Evolutionary conservation across 179 eudicot species (phyloP), one percentile per base, ranked within the genome.

Genomic region (Spergularia azorica): DNA sequence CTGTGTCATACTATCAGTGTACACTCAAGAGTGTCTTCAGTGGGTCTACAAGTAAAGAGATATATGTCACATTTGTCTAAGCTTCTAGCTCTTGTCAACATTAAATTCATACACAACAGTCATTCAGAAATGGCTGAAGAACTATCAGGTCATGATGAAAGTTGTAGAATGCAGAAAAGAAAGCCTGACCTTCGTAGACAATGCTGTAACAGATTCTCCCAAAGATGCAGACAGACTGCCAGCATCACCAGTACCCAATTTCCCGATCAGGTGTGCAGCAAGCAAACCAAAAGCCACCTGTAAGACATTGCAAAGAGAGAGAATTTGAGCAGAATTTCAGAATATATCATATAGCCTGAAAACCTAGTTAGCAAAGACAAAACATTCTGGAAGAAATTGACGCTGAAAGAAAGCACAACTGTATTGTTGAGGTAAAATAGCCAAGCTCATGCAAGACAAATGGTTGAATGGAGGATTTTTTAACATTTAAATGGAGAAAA

Each of bases 211-310:
- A 76, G 87, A 87, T 67, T 92, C 95, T 76, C 83, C 74, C 63
- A 96, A 85, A 13, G 90, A 86, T 18, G 94, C 84, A 74, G 88
- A 87, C 77, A 96, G 79, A 76, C 90, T 85, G 61, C 99, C 96
- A 26, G 77, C 61, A 76, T 89, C 87, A 56, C 96, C 97, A 52
- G 77, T 46, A 77, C 78, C 76, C 77, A 94, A 67, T 81, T 87
- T 96, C 73, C 75, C 87, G 77, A 94, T 88, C 57, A 83, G 73
- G 81, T 89, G 96, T 60, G 88, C 90, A 79, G 82, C 78, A 51
- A 96, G 88, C 80, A 92, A 80, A 82, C 90, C 80, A 84, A 89
- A 85, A 84, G 97, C 89, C 80, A 85, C 81, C 99, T 96, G 93
- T 82, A 87, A 58, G 52, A 32, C 57, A 46, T 60, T 73, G 68